Evolutionary conservation across 345 rosid species (phyloP).

Genomic region (Microcos paniculata): DNA sequence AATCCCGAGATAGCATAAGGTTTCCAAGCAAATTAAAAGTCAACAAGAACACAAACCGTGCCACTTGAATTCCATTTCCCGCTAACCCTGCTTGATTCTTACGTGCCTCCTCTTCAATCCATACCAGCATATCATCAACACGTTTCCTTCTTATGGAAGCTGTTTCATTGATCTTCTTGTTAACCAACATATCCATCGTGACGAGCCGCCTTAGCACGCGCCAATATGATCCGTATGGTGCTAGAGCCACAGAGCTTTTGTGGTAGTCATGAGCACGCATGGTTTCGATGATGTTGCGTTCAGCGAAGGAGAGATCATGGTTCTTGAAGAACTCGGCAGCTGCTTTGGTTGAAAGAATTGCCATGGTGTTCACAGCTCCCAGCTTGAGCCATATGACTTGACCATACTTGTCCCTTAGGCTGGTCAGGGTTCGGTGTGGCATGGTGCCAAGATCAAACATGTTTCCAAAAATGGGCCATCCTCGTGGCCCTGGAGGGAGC

Average conservation of each 20-base stretch:
- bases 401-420: constrained; percentile 39
- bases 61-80: constrained; percentile 30
- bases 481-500: constrained; percentile 60
- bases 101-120: constrained; percentile 43
- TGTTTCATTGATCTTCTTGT: constrained; percentile 42
- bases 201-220: constrained; percentile 42
- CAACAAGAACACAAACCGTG: constrained; percentile 38
- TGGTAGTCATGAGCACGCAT: constrained; percentile 43
- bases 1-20: constrained; percentile 53
- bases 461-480: constrained; percentile 66
- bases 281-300: constrained; percentile 42
- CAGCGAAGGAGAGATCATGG: constrained; percentile 51
- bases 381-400: constrained; percentile 46
- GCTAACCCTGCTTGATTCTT: neutral
- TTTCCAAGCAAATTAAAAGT: constrained; percentile 52
- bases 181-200: constrained; percentile 48
- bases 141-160: constrained; percentile 38
- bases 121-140: constrained; percentile 38
- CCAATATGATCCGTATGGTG: constrained; percentile 57
- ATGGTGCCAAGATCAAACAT: constrained; percentile 44
- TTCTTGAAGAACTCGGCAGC: constrained; percentile 54
- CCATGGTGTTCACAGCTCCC: constrained; percentile 52
- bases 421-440: constrained; percentile 50
- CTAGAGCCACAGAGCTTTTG: constrained; percentile 46
- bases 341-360: constrained; percentile 43